Conservation (phyloP, 345 rosid genomes). For the Eucalyptus grandis region DNA sequence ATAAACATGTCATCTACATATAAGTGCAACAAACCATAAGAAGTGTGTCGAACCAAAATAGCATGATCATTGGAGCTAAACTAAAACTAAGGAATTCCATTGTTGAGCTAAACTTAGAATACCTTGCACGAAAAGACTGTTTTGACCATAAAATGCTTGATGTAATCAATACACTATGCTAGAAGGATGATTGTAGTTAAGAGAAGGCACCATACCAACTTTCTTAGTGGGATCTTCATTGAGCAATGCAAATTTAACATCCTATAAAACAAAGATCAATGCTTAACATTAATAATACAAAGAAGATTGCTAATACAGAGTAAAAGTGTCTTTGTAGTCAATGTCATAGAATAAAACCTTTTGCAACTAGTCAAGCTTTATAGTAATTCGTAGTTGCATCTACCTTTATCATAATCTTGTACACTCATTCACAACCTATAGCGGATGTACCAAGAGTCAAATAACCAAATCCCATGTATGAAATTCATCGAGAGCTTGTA, state of each 20-base stretch:
- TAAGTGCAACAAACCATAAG: not conserved
- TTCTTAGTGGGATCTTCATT: not conserved
- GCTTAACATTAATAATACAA: not conserved
- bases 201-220: not conserved
- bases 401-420: not conserved
- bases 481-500: not conserved
- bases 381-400: not conserved
- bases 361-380: not conserved
- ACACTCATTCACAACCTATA: not conserved
- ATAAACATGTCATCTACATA: not conserved
- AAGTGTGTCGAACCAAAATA: not conserved
- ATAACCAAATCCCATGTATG: not conserved
- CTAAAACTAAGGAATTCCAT: not conserved
- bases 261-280: not conserved
- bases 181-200: not conserved
- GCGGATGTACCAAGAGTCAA: not conserved
- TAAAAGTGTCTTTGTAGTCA: not conserved
- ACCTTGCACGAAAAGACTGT: not conserved
- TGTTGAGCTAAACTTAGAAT: not conserved
- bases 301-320: not conserved
- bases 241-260: not conserved
- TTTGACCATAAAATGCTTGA: not conserved
- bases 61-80: not conserved
- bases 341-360: not conserved
- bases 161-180: not conserved